Conservation (phyloP, 495 filamentous ascomycete genomes). For the Copromyces sp. region DNA sequence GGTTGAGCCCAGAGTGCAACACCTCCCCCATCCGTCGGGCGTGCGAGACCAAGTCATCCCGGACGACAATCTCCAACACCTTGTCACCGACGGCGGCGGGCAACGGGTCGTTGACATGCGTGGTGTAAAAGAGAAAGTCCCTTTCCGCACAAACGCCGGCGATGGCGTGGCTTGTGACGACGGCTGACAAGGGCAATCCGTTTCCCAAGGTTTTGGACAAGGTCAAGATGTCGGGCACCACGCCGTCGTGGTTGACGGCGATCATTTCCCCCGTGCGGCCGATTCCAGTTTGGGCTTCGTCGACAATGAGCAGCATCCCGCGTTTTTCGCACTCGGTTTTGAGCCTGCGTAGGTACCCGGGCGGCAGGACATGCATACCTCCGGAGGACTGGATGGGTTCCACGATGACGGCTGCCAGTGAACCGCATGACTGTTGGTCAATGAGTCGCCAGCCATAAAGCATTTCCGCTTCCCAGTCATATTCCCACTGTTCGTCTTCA, state of each 20-base stretch:
- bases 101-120: conserved; percentile 44
- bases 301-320: conserved; percentile 44
- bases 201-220: conserved; percentile 46
- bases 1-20: conserved; percentile 32
- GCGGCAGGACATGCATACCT: conserved; percentile 38
- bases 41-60: conserved; percentile 35
- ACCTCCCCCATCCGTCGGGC: conserved; percentile 30
- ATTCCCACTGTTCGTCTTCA: conserved; percentile 37
- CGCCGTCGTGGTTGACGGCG: conserved; percentile 37
- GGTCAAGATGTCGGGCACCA: conserved; percentile 44
- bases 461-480: conserved; percentile 49
- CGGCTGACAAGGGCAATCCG: conserved; percentile 41
- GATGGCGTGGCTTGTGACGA: conserved; percentile 40
- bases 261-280: conserved; percentile 43
- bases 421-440: conserved; percentile 42
- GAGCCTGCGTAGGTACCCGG: conserved; percentile 37
- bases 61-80: conserved; percentile 44
- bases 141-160: conserved; percentile 27
- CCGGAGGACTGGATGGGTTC: conserved; percentile 45
- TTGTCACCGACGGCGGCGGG: conserved; percentile 45
- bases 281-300: conserved; percentile 47
- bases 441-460: conserved; percentile 44
- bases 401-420: conserved; percentile 44
- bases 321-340: conserved; percentile 37
- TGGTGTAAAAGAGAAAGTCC: conserved; percentile 31